Conservation (phyloP, 495 filamentous ascomycete species). For the Penicillium tannophilum region DNA sequence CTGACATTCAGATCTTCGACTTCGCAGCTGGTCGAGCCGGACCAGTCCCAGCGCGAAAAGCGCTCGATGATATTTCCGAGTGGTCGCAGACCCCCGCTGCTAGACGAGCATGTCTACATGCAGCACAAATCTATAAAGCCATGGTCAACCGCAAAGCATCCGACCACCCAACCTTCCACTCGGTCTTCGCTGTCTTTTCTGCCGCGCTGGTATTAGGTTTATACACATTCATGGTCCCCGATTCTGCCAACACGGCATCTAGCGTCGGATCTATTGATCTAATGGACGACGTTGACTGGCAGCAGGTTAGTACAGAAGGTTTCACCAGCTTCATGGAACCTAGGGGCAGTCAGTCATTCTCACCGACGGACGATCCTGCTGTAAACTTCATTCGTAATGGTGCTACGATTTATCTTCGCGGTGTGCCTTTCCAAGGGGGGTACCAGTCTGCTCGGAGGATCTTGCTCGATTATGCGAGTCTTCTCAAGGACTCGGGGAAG, state of each 20-base stretch:
- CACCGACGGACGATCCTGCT: conserved; percentile 37
- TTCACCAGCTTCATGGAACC: conserved; percentile 48
- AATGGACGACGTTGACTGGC: conserved; percentile 54
- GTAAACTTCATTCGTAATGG: conserved; percentile 56
- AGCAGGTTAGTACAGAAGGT: conserved; percentile 42
- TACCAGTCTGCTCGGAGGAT: conserved; percentile 53
- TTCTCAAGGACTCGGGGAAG: conserved; percentile 55
- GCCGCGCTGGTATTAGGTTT: conserved; percentile 53
- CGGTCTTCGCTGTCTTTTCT: conserved; percentile 49
- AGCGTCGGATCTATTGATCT: conserved; percentile 47
- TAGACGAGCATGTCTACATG: conserved; percentile 50
- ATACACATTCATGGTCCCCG: conserved; percentile 53
- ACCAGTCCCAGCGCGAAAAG: conserved; percentile 44
- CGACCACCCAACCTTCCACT: conserved; percentile 53
- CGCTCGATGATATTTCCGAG: conserved; percentile 50
- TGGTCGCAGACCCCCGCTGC: conserved; percentile 56
- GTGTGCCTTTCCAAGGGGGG: conserved; percentile 48
- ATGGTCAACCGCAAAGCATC: conserved; percentile 53
- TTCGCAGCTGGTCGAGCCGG: conserved; percentile 51
- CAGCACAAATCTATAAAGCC: conserved; percentile 53
- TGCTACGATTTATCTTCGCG: conserved; percentile 49
- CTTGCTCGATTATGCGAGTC: conserved; percentile 50
- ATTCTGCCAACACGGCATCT: conserved; percentile 25
- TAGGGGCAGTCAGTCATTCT: conserved; percentile 31
- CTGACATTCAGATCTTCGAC: conserved; percentile 55